phyloP scores from a whole-genome alignment of 768 basidiomycete genomes.

The Arthromyces matolae region DNA sequence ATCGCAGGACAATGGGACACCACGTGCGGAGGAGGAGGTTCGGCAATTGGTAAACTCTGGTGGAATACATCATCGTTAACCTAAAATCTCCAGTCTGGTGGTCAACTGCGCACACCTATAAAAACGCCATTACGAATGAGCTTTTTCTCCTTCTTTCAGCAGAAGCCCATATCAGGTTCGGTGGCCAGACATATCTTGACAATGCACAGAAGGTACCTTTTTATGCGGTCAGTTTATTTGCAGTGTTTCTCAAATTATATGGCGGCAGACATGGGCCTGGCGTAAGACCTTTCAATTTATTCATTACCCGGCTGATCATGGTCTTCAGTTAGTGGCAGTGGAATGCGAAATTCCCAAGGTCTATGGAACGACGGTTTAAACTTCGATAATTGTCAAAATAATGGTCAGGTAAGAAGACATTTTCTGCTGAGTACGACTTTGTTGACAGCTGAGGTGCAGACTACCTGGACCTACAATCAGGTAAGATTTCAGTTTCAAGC shows the following conservation, averaged over 20 bases:
- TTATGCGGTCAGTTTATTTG: no score
- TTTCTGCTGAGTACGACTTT: not conserved
- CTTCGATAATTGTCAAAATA: slow-evolving; percentile 35
- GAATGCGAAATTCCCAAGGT: slow-evolving; percentile 43
- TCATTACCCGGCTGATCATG: not conserved
- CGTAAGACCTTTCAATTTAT: slow-evolving; percentile 21
- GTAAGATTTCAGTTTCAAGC: no score
- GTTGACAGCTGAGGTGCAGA: slow-evolving; percentile 23
- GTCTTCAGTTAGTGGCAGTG: slow-evolving; percentile 35
- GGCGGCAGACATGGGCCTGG: slow-evolving; percentile 34
- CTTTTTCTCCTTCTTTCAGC: slow-evolving; percentile 52
- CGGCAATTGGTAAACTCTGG: not conserved
- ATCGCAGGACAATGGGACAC: slow-evolving; percentile 49
- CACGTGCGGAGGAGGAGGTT: slow-evolving; percentile 51
- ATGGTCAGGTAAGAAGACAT: slow-evolving; percentile 33
- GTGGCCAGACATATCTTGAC: slow-evolving; percentile 37
- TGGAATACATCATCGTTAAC: not conserved
- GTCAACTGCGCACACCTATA: slow-evolving; percentile 52
- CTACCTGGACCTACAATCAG: slow-evolving; percentile 61
- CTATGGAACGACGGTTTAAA: slow-evolving; percentile 45
- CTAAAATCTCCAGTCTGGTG: slow-evolving; percentile 43
- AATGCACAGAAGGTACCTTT: slow-evolving; percentile 43
- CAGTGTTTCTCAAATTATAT: no score
- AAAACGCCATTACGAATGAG: slow-evolving; percentile 61
- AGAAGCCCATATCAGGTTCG: slow-evolving; percentile 37